These are phyloP conservation scores for Chytriomyces sp. DNA, from an alignment of 192 early-diverging fungal genomes.

Conservation along the genomic window DNA sequence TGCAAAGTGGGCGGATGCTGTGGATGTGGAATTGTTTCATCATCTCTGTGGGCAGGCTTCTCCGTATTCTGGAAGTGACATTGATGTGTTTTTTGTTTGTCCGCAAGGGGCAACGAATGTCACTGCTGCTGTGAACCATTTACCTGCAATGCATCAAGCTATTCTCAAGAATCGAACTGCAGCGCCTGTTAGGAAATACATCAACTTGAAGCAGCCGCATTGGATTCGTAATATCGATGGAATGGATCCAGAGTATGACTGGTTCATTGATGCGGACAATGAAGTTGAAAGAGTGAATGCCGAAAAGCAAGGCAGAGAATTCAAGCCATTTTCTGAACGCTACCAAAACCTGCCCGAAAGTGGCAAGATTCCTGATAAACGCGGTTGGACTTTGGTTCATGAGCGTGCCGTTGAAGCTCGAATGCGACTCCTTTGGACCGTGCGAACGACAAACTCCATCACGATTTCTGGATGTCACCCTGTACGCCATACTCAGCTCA, in stretches of 20 bases:
- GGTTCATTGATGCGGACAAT: slow-evolving; percentile 12
- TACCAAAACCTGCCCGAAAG: not conserved
- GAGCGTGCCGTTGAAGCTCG: slow-evolving; percentile 17
- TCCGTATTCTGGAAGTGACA: slow-evolving; percentile 14
- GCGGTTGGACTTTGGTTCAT: slow-evolving; percentile 24
- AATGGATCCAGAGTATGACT: slow-evolving; percentile 1
- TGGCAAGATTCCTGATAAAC: not conserved
- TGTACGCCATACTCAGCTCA: slow-evolving; percentile 36
- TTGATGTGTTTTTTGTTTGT: slow-evolving; percentile 38
- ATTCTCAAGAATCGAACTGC: slow-evolving; percentile 8
- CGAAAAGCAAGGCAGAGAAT: not conserved
- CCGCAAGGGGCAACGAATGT: slow-evolving; percentile 12
- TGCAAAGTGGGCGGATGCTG: not conserved
- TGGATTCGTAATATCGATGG: slow-evolving; percentile 2
- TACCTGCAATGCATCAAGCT: slow-evolving; percentile 9
- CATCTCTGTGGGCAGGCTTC: slow-evolving; percentile 17
- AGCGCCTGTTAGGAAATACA: slow-evolving; percentile 9
- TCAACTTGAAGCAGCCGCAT: not conserved
- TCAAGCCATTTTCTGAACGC: not conserved
- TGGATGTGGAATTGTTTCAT: slow-evolving; percentile 29
- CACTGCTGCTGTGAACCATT: slow-evolving; percentile 18
- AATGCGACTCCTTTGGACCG: slow-evolving; percentile 30
- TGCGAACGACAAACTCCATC: slow-evolving; percentile 39
- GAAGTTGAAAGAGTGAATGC: slow-evolving; percentile 9
- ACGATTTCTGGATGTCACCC: slow-evolving; percentile 35